Base-by-base conservation (phyloP, 176 grass and related monocot genomes). In the Cymbopogon citratus region DNA sequence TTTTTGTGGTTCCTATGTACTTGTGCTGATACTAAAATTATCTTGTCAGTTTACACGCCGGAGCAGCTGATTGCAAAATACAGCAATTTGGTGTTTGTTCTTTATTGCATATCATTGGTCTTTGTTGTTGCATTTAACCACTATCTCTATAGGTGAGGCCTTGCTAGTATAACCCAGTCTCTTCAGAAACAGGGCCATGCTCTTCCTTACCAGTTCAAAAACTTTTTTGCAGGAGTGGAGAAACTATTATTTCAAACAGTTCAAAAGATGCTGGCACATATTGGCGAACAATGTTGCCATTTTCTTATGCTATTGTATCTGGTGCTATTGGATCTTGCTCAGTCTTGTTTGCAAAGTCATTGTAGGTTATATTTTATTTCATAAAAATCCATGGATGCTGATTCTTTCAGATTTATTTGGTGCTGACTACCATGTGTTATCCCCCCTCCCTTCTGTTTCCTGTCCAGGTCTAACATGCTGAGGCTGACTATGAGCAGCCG, bases 261-360 rank as follows among this genome's bases (percentile, higher is more conserved):
- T 83, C 84, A 21, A 84, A 91, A 84, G 85, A 91, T 21, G 81
- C 73, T 63, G 74, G 82, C 66, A 41, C 90, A 64, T 83, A 95
- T 89, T 91, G 96, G 96, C 79, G 80, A 65, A 93, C 91, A 54
- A 27, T 98, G 77, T 78, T 98, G 33, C 96, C 96, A 77, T 98
- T 98, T 93, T 98, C 96, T 28, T 98, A 98, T 83, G 96, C 96
- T 69, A 75, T 86, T 52, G 96, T 98, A 78, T 98, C 96, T 83
- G 96, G 92, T 83, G 92, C 96, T 66, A 66, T 98, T 68, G 96
- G 96, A 66, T 98, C 96, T 78, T 98, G 96, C 82, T 98, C 92
- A 9, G 96, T 98, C 68, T 88, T 98, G 80, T 98, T 98, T 91
- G 96, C 92, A 49, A 98, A 98, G 84, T 98, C 90, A 77, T 76